Evolutionary conservation across 345 rosid species (phyloP).

Genomic region (Barbarea vulgaris): DNA sequence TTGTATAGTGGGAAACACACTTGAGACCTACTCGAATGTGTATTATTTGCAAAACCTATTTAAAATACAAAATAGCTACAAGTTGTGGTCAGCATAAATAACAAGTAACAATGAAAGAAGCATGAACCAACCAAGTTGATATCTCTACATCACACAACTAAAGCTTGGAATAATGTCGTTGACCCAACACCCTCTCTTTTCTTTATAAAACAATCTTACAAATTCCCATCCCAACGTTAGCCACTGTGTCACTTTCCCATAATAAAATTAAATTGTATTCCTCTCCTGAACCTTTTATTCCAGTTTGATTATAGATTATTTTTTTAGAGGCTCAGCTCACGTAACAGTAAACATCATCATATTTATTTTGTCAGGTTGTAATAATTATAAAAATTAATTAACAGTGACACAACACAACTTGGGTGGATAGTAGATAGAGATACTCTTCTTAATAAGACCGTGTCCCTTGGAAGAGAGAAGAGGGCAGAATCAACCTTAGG

Average conservation of each 20-base stretch:
- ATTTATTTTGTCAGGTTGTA: conserved; percentile 19
- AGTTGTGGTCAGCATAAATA: background rate
- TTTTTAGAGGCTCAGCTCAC: background rate
- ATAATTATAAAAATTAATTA: conserved; percentile 12
- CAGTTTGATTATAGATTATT: background rate
- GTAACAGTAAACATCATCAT: conserved; percentile 13
- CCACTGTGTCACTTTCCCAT: conserved; percentile 31
- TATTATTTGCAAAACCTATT: background rate
- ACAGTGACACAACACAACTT: conserved; percentile 34
- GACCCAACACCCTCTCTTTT: conserved; percentile 33
- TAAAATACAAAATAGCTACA: background rate
- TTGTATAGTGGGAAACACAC: conserved; percentile 4
- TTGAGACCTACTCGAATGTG: conserved; percentile 6
- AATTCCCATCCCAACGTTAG: conserved; percentile 28
- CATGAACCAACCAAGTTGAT: conserved; percentile 38
- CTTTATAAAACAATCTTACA: conserved; percentile 3
- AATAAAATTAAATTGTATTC: background rate
- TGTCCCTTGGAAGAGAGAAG: conserved; percentile 37
- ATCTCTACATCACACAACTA: conserved; percentile 38
- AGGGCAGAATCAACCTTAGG: conserved; percentile 23
- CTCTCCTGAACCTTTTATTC: conserved; percentile 26
- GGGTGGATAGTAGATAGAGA: conserved; percentile 24
- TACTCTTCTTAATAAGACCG: background rate
- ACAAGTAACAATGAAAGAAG: conserved; percentile 28
- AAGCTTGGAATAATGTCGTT: conserved; percentile 39